A percentile compares a stretch with the other conserved stretches of the same genome.
These are phyloP conservation scores for Schwanniomyces occidentalis DNA, from an alignment of 805 yeast species.

Conservation along the genomic window DNA sequence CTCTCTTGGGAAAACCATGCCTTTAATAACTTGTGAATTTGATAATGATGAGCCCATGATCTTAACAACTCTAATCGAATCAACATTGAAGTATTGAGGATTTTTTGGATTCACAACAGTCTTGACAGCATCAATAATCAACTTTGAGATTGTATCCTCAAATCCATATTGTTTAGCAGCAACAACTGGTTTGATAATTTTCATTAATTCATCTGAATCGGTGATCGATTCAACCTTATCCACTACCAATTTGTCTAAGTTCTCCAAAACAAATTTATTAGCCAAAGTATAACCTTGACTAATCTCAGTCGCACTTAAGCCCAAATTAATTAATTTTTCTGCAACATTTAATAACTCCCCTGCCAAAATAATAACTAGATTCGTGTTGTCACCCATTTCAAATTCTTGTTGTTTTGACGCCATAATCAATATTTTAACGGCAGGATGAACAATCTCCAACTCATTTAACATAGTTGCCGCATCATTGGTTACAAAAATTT, in stretches of 20 bases:
- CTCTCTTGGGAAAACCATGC: conserved; percentile 97
- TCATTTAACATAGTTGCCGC: conserved; percentile 98
- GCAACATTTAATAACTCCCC: conserved; percentile 89
- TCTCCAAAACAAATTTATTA: conserved; percentile 66
- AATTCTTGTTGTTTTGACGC: conserved; percentile 95
- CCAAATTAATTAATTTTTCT: conserved; percentile 79
- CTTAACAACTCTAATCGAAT: conserved; percentile 91
- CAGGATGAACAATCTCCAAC: conserved; percentile 94
- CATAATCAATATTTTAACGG: conserved; percentile 93
- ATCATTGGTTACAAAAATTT: conserved; percentile 88
- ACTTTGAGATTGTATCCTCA: conserved; percentile 72
- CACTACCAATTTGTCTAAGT: conserved; percentile 64
- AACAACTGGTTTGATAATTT: conserved; percentile 82
- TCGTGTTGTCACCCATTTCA: conserved; percentile 97
- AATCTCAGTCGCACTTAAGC: conserved; percentile 89
- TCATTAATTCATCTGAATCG: conserved; percentile 56
- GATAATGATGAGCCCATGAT: conserved; percentile 87
- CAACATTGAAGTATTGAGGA: conserved; percentile 77
- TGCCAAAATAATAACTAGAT: conserved; percentile 86
- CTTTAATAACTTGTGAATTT: conserved; percentile 79
- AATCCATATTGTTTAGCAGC: conserved; percentile 92
- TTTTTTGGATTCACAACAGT: conserved; percentile 68
- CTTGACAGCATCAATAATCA: conserved; percentile 84
- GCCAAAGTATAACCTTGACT: conserved; percentile 92
- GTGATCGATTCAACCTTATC: conserved; percentile 60